Evolutionary conservation across 2,329 filamentous ascomycete species (phyloP), one percentile per base, ranked within the genome.

Genomic region (Thielaviopsis punctulata): DNA sequence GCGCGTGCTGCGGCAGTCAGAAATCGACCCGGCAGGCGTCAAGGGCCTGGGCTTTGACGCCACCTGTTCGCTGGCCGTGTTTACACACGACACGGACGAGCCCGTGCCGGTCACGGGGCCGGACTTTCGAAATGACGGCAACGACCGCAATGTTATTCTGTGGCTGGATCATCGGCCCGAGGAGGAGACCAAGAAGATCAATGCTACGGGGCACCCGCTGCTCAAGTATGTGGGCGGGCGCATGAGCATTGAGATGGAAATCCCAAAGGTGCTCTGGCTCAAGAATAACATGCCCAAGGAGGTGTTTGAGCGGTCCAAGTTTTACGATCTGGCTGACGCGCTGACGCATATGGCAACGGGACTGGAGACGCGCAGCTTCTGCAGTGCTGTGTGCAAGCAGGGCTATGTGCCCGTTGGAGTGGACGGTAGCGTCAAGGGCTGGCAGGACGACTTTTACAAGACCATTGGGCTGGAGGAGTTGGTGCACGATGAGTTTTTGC

Each of bases 201-300:
- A 98, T 66, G 79, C 80, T 52, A 96, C 92, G 2, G 76, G 82
- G 51, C 92, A 98, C 72, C 92, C 93, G 66, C 73, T 98, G 51
- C 78, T 98, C 55, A 84, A 88, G 62, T 98, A 98, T 63, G 92
- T 98, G 18, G 92, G 92, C 59, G 92, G 92, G 57, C 90, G 84
- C 65, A 98, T 98, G 92, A 95, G 87, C 64, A 90, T 95, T 58
- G 92, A 98, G 72, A 98, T 98, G 92, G 92, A 98, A 66, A 93
- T 98, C 52, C 92, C 92, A 57, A 98, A 98, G 70, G 86, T 95
- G 1, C 74, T 96, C 54, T 98, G 92, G 92, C 75, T 98, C 63
- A 96, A 96, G 76, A 95, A 95, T 68, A 79, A 96, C 69, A 96
- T 98, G 92, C 84, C 92, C 2, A 75, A 84, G 52, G 86, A 95